Percentiles rank a stretch among this genome's conserved stretches.
Evolutionary conservation across 1,284 basidiomycete genomes (phyloP).

Genomic region (Inonotus obliquus): DNA sequence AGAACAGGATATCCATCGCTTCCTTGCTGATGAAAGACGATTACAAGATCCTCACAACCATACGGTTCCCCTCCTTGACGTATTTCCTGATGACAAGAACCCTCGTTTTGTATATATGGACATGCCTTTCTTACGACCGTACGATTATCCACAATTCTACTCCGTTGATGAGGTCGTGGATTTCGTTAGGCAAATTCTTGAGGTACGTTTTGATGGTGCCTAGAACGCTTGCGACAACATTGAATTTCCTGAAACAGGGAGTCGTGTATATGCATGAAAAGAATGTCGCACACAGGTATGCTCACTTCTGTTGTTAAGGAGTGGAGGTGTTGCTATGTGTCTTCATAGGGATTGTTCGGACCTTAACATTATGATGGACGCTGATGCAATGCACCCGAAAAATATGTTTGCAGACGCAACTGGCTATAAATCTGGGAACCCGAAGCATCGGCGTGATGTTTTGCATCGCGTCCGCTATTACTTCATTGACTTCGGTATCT

Average conservation of each 20-base stretch:
- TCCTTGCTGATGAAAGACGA: background rate
- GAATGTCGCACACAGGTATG: conserved; percentile 5
- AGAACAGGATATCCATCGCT: conserved; percentile 22
- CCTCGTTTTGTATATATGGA: background rate
- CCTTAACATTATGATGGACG: conserved; percentile 28
- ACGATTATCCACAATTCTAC: conserved; percentile 3
- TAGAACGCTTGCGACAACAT: background rate
- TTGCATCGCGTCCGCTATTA: conserved; percentile 24
- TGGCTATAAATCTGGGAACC: too few relatives aligned
- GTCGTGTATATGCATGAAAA: background rate
- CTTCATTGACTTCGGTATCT: conserved; percentile 30
- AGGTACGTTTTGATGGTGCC: background rate
- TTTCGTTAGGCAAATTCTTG: conserved; percentile 10
- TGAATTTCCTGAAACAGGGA: too few relatives aligned
- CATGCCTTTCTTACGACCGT: conserved; percentile 8
- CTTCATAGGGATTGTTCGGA: background rate
- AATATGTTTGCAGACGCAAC: too few relatives aligned
- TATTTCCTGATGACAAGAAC: conserved; percentile 23
- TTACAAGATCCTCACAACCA: conserved; percentile 29
- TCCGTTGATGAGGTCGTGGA: conserved; percentile 12
- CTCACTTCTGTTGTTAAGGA: background rate
- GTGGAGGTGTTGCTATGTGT: too few relatives aligned
- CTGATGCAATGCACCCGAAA: conserved; percentile 24
- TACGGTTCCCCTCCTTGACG: conserved; percentile 27
- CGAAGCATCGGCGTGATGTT: background rate